Evolutionary conservation across 176 grass and related monocot species (phyloP).

Genomic region (Dendrocalamus sinicus): DNA sequence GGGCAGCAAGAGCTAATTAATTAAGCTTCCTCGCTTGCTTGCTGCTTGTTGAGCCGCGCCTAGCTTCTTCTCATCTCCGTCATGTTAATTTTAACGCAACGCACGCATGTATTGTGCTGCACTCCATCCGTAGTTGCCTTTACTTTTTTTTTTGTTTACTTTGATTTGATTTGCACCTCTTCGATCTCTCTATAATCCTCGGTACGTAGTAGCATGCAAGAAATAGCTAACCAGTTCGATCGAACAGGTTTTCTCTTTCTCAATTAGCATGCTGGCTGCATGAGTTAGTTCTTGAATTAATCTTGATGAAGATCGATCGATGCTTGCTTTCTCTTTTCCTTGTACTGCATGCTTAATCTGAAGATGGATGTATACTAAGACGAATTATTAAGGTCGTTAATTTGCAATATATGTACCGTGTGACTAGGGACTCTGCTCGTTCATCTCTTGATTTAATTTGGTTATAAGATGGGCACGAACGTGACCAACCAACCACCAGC

Average conservation of each 20-base stretch:
- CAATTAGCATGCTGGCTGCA: not conserved
- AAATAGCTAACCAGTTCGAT: not conserved
- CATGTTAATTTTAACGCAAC: not conserved
- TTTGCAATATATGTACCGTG: conserved; percentile 25
- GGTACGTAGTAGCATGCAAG: not conserved
- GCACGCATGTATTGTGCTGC: not conserved
- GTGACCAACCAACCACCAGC: no score
- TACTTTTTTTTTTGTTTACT: rapidly evolving
- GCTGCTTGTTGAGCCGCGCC: not conserved
- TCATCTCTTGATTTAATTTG: conserved; percentile 14
- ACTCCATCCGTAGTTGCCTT: not conserved
- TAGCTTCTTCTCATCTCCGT: not conserved
- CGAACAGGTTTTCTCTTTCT: not conserved
- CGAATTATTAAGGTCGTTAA: not conserved
- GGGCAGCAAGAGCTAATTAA: conserved; percentile 29
- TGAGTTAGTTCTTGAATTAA: not conserved
- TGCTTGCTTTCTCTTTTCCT: not conserved
- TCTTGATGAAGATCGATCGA: not conserved
- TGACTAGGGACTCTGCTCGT: not conserved
- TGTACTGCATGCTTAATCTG: not conserved
- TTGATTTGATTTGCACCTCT: not conserved
- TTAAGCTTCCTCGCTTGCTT: no score
- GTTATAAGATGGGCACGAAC: no score
- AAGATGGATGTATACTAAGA: not conserved
- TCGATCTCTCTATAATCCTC: not conserved